Base-by-base conservation (phyloP, 805 yeast genomes). In the Ogataea minuta region DNA sequence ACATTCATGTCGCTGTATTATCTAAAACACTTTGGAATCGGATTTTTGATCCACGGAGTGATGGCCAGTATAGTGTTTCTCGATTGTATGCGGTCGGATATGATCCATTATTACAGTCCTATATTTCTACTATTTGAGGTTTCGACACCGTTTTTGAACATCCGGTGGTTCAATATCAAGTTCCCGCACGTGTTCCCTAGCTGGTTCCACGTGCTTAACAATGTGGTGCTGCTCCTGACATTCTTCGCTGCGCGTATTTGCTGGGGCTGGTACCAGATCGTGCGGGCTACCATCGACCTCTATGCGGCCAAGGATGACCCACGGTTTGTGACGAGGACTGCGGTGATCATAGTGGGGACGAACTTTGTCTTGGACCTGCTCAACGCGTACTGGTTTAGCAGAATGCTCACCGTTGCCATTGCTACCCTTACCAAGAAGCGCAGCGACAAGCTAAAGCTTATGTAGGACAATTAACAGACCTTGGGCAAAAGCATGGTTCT, bases 211-310 rank as follows among this genome's bases (percentile, higher is more conserved):
- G 47, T 64, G 41, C 32, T 55, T 21, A 64, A 64, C 45, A 64
- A 64, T 48, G 48, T 57, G 21, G 48, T 64, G 14, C 53, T 64
- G 34, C 59, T 64, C 36, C 38, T 53, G 34, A 49, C 62, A 11
- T 64, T 64, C 48, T 64, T 64, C 47, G 56, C 57, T 20, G 53
- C 62, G 15, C 51, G 69, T 34, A 58, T 64, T 25, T 52, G 56
- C 25, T 64, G 67, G 67, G 69, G 69, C 28, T 64, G 68, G 68
- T 62, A 56, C 41, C 67, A 63, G 39, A 62, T 62, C 11, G 43
- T 23, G 28, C 41, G 38, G 4, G 44, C 64, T 15, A 59, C 52
- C 6, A 7, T 19, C 9, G 69, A 64, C 41, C 46, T 64, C 23
- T 57, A 50, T 29, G 20, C 12, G 7, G 60, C 54, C 7, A 43